phyloP scores from a whole-genome alignment of 176 grass and related monocot species.

The Olyra latifolia region DNA sequence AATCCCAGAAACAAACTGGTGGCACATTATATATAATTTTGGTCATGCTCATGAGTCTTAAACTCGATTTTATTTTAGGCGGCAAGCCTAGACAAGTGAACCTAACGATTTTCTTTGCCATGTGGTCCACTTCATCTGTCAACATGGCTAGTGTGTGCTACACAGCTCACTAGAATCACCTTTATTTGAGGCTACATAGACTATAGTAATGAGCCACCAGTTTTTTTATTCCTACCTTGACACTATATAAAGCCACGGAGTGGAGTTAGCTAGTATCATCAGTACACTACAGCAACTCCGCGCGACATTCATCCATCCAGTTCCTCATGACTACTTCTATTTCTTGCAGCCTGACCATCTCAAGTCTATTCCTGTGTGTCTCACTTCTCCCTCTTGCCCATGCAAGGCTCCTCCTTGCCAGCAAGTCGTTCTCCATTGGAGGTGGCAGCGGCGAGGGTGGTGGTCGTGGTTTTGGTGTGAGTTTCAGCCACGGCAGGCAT shows the following conservation, averaged over 20 bases:
- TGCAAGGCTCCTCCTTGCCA: conserved; percentile 38
- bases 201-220: neutral
- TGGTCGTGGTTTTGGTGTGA: conserved; percentile 43
- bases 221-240: neutral
- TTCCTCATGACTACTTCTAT: conserved; percentile 20
- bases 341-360: neutral
- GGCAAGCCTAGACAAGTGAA: neutral
- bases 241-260: conserved; percentile 10
- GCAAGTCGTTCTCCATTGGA: conserved; percentile 36
- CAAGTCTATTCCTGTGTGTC: neutral
- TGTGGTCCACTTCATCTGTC: neutral
- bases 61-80: neutral
- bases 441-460: conserved; percentile 10
- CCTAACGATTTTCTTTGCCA: neutral
- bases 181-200: conserved; percentile 15
- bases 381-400: conserved; percentile 26
- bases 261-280: neutral
- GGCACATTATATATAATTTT: neutral
- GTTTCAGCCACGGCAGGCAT: conserved; percentile 35
- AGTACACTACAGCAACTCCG: neutral
- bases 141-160: conserved; percentile 16
- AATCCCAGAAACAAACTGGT: neutral
- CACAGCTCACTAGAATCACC: conserved; percentile 37
- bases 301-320: neutral
- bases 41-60: neutral